Percentiles rank a stretch among this genome's conserved stretches.
Evolutionary conservation across 768 basidiomycete species (phyloP).

Genomic region (Stropharia rugosoannulata): DNA sequence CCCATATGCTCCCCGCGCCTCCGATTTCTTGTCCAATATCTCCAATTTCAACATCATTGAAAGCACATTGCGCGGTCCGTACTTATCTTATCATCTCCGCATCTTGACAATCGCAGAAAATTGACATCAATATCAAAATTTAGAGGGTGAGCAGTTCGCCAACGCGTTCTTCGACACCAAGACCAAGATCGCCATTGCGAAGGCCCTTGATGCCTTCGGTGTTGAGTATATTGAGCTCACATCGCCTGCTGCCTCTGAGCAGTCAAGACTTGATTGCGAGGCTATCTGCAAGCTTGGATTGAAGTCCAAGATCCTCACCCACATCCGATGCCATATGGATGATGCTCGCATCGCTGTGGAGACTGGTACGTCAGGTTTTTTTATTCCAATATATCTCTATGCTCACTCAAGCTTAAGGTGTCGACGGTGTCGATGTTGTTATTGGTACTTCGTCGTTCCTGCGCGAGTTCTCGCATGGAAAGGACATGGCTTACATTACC

Average conservation of each 20-base stretch:
- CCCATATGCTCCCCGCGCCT: conserved; percentile 87
- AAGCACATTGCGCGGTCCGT: conserved; percentile 88
- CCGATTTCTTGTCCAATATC: conserved; percentile 90
- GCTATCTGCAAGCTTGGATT: conserved; percentile 98
- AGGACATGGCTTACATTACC: conserved; percentile 99
- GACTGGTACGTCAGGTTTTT: conserved; percentile 60
- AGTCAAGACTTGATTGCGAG: conserved; percentile 92
- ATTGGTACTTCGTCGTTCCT: conserved; percentile 99
- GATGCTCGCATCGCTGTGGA: conserved; percentile 98
- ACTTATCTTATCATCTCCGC: conserved; percentile 2
- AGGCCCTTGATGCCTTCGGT: conserved; percentile 96
- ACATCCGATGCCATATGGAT: conserved; percentile 99
- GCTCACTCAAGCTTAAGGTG: conserved; percentile 50
- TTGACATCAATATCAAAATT: conserved; percentile 12
- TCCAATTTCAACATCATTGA: conserved; percentile 97
- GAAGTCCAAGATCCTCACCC: conserved; percentile 95
- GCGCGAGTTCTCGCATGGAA: conserved; percentile 98
- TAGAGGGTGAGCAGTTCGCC: conserved; percentile 99
- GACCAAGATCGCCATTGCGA: conserved; percentile 99
- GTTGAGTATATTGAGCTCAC: conserved; percentile 99
- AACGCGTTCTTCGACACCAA: conserved; percentile 99
- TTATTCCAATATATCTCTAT: background rate
- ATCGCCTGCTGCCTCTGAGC: conserved; percentile 95
- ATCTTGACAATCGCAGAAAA: background rate
- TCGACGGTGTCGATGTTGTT: conserved; percentile 98